A percentile compares a stretch with the other conserved stretches of the same genome.
Evolutionary conservation across 441 rosid genomes (phyloP).

Genomic region (Gossypium gossypioides): DNA sequence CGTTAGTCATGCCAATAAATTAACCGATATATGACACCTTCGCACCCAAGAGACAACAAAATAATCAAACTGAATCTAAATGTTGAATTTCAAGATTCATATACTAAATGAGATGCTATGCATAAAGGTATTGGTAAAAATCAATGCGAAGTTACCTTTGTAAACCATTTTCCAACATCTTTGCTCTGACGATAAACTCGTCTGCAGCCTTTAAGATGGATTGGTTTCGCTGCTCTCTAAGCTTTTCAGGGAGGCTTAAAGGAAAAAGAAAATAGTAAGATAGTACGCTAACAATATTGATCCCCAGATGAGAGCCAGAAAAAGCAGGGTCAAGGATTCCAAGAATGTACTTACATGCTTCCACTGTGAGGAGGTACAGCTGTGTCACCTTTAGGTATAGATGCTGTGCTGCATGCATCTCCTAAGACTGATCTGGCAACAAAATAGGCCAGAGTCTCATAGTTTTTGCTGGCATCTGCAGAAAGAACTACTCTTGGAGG

Average conservation of each 20-base stretch:
- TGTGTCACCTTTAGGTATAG: constrained; percentile 25
- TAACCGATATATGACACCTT: neutral
- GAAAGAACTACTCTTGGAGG: constrained; percentile 36
- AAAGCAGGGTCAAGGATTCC: neutral
- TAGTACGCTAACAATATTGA: neutral
- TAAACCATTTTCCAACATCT: constrained; percentile 47
- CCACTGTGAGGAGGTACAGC: constrained; percentile 20
- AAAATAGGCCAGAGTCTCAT: constrained; percentile 43
- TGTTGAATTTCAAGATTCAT: neutral
- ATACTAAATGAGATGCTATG: neutral
- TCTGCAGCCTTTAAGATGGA: constrained; percentile 41
- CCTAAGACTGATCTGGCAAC: constrained; percentile 54
- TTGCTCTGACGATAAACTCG: constrained; percentile 44
- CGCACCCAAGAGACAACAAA: neutral
- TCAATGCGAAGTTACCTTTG: constrained; percentile 29
- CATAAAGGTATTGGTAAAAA: neutral
- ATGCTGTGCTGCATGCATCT: constrained; percentile 49
- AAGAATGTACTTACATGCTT: constrained; percentile 40
- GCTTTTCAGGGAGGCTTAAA: constrained; percentile 36
- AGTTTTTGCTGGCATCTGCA: constrained; percentile 37
- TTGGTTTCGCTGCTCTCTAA: constrained; percentile 24
- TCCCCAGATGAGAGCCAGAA: neutral
- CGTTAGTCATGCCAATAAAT: neutral
- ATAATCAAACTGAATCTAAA: neutral
- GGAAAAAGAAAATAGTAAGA: neutral